Evolutionary conservation across 345 rosid species (phyloP).

Genomic region (Salix exigua): DNA sequence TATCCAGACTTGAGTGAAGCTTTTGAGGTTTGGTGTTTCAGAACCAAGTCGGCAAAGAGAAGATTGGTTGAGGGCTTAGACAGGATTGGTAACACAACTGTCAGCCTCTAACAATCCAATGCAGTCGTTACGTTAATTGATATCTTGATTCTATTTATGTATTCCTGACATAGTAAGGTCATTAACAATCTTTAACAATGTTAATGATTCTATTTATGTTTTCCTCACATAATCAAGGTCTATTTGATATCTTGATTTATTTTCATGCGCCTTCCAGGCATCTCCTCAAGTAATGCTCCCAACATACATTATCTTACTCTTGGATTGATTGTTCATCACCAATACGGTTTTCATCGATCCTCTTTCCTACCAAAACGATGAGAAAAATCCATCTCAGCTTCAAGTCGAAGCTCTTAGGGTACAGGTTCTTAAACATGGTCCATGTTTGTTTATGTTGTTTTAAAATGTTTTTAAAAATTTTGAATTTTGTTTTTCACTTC

Average conservation of each 20-base stretch:
- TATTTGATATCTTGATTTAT: background rate
- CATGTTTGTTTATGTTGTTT: too few species aligned
- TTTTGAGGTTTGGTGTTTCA: constrained; percentile 90
- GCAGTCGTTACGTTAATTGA: constrained; percentile 11
- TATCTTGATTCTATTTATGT: constrained; percentile 9
- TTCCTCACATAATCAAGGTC: background rate
- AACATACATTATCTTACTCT: background rate
- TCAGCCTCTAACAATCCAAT: constrained; percentile 27
- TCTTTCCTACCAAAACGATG: background rate
- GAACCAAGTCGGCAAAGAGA: constrained; percentile 94
- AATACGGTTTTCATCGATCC: background rate
- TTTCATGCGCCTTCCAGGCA: background rate
- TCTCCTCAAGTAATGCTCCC: background rate
- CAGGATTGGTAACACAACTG: constrained; percentile 27
- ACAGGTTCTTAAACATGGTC: background rate
- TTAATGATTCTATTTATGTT: constrained; percentile 9
- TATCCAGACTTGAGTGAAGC: constrained; percentile 94
- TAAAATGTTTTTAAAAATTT: too few species aligned
- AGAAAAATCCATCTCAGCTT: background rate
- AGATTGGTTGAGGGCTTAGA: constrained; percentile 61
- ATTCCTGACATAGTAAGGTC: background rate
- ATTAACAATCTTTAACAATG: too few species aligned
- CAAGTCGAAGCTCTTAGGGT: background rate
- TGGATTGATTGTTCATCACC: background rate
- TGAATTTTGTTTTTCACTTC: too few species aligned